phyloP scores from a whole-genome alignment of 2,329 filamentous ascomycete genomes.

The Aspergillus oerlinghausenensis region DNA sequence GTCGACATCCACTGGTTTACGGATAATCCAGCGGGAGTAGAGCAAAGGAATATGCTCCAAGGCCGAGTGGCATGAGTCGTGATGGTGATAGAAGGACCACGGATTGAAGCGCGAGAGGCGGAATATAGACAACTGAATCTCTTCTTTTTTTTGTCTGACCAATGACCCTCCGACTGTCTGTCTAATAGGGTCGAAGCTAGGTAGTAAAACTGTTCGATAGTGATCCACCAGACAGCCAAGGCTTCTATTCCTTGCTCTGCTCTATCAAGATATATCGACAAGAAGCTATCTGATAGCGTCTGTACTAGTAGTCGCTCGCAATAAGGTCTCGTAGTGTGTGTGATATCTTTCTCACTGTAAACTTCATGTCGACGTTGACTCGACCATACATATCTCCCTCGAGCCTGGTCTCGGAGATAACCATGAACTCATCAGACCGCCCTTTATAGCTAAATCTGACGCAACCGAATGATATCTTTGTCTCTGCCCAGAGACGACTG shows the following conservation, averaged over 20 bases:
- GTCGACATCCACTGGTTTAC: constrained; percentile 24
- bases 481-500: constrained; percentile 7
- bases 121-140: constrained; percentile 36
- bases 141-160: constrained; percentile 29
- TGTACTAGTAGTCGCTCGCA: constrained; percentile 43
- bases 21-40: constrained; percentile 20
- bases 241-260: constrained; percentile 51
- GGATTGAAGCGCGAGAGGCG: constrained; percentile 30
- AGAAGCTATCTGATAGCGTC: constrained; percentile 58
- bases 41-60: constrained; percentile 12
- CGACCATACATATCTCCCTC: constrained; percentile 14
- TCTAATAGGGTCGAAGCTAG: constrained; percentile 72
- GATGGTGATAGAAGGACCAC: constrained; percentile 19
- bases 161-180: constrained; percentile 54
- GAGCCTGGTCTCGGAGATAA: constrained; percentile 8
- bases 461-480: constrained; percentile 5
- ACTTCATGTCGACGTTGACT: constrained; percentile 17
- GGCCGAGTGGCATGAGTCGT: constrained; percentile 15
- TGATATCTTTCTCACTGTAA: constrained; percentile 23
- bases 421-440: constrained; percentile 7
- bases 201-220: constrained; percentile 47
- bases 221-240: constrained; percentile 32
- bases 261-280: constrained; percentile 68
- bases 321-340: constrained; percentile 29
- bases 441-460: constrained; percentile 8